phyloP scores from a whole-genome alignment of 805 yeast species.

The Kodamaea nitidulidarum region DNA sequence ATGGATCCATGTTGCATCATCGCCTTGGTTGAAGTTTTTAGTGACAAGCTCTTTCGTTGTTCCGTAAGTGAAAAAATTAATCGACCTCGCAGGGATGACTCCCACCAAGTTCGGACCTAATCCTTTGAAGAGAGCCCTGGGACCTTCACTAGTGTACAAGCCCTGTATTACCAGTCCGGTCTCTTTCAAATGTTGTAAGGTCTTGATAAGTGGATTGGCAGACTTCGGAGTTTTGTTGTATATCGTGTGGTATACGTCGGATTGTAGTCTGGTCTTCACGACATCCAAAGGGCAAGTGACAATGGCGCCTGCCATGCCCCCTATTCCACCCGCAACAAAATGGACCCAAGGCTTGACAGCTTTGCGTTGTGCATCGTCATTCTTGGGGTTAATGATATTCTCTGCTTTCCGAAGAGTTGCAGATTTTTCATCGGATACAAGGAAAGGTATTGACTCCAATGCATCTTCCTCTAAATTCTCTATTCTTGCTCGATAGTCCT shows the following conservation, averaged over 20 bases:
- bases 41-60: constrained; percentile 78
- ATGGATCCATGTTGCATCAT: constrained; percentile 83
- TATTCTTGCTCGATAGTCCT: constrained; percentile 9
- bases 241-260: constrained; percentile 67
- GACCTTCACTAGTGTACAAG: constrained; percentile 75
- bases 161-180: constrained; percentile 68
- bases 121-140: constrained; percentile 85
- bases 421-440: constrained; percentile 71
- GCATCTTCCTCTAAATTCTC: constrained; percentile 49
- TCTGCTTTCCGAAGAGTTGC: constrained; percentile 45
- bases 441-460: constrained; percentile 52
- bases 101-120: constrained; percentile 96
- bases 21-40: constrained; percentile 60
- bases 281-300: constrained; percentile 94
- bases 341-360: constrained; percentile 54
- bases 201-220: constrained; percentile 37
- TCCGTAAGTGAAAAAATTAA: constrained; percentile 96
- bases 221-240: constrained; percentile 48
- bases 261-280: constrained; percentile 90
- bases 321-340: constrained; percentile 88
- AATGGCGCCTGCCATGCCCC: constrained; percentile 97
- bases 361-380: constrained; percentile 11
- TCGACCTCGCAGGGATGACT: constrained; percentile 96
- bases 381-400: constrained; percentile 12
- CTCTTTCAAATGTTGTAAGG: constrained; percentile 72